A percentile compares a stretch with the other conserved stretches of the same genome.
These are phyloP conservation scores for Boletus pseudo-olivaceus DNA, from an alignment of 768 basidiomycete species.

Conservation along the genomic window DNA sequence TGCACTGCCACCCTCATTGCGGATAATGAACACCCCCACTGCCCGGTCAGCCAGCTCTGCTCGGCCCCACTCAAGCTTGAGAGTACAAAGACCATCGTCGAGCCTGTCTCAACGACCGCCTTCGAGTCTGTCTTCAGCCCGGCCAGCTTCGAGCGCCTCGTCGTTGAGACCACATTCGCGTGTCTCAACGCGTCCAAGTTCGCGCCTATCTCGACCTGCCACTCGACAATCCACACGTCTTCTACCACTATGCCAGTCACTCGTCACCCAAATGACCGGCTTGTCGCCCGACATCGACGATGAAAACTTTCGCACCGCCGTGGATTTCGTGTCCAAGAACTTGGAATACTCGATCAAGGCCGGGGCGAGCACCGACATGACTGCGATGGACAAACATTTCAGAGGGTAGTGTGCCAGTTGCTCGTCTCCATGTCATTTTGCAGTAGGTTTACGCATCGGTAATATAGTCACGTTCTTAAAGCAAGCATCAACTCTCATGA, in stretches of 20 bases:
- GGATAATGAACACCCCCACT: conserved; percentile 21
- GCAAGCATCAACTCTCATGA: conserved; percentile 68
- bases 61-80: conserved; percentile 23
- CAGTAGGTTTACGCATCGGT: conserved; percentile 11
- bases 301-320: conserved; percentile 43
- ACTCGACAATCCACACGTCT: conserved; percentile 51
- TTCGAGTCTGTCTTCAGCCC: conserved; percentile 46
- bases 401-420: conserved; percentile 43
- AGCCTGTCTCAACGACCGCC: conserved; percentile 40
- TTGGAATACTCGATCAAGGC: conserved; percentile 59
- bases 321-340: conserved; percentile 57
- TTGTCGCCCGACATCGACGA: conserved; percentile 42
- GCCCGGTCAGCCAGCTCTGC: conserved; percentile 4
- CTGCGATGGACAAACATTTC: conserved; percentile 48
- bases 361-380: conserved; percentile 54
- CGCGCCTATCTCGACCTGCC: conserved; percentile 49
- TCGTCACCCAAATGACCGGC: conserved; percentile 55
- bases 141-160: conserved; percentile 43
- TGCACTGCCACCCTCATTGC: conserved; percentile 9
- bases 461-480: conserved; percentile 56
- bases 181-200: conserved; percentile 37
- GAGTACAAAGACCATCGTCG: conserved; percentile 29
- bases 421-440: background rate
- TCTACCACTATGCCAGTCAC: conserved; percentile 48
- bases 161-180: conserved; percentile 35